Base-by-base conservation (phyloP, 805 yeast genomes). In the Wickerhamomyces pijperi region DNA sequence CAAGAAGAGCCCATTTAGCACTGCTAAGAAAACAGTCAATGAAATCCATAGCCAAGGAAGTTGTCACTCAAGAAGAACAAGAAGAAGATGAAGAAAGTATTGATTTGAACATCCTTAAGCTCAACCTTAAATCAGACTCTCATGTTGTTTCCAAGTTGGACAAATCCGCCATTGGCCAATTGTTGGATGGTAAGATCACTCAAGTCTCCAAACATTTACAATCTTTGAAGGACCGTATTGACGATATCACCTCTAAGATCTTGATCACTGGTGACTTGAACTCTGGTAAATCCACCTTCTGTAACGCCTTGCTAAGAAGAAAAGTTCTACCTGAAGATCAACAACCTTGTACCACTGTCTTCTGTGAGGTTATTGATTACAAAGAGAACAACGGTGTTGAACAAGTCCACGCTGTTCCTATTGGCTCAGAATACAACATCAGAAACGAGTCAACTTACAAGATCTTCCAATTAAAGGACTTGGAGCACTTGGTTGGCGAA, bases 241-340 rank as follows among this genome's bases (percentile, higher is more conserved):
- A 82, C 46, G 96, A 94, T 51, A 85, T 92, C 0, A 73, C 90
- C 0, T 88, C 97, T 3, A 90, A 90, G 51, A 97, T 92, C 1
- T 78, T 92, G 44, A 88, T 92, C 31, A 94, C 98, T 3, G 99
- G 99, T 38, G 99, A 92, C 58, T 70, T 92, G 47, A 92, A 92
- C 55, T 82, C 98, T 0, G 99, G 99, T 3, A 92, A 92, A 54
- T 86, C 97, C 1, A 83, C 95, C 2, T 86, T 92, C 51, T 92
- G 98, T 60, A 92, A 92, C 55, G 90, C 96, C 1, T 64, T 92
- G 32, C 62, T 92, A 42, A 68, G 88, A 47, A 70, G 92, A 38
- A 73, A 76, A 37, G 60, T 92, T 3, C 61, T 92, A 36, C 98
- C 99, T 0, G 95, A 83, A 53, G 99, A 92, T 59, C 98, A 92